Evolutionary conservation across 2,329 filamentous ascomycete genomes (phyloP).

Genomic region (Aspergillus unguis): DNA sequence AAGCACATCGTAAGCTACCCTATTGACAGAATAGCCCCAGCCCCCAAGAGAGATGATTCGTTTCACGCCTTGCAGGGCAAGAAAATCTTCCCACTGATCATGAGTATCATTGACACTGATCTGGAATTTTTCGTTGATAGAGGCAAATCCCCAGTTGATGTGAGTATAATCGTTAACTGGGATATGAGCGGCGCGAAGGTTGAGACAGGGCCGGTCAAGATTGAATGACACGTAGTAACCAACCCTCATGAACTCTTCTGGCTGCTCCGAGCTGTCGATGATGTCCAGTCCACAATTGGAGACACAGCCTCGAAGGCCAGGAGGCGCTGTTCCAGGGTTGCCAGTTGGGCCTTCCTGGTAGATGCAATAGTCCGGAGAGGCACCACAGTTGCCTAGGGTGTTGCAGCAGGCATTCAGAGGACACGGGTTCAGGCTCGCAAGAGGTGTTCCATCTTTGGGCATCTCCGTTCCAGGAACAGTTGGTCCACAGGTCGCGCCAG

Average conservation of each 20-base stretch:
- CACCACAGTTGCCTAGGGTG: conserved; percentile 48
- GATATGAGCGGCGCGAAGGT: conserved; percentile 25
- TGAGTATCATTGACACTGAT: conserved; percentile 23
- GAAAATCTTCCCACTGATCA: conserved; percentile 28
- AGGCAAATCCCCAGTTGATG: conserved; percentile 40
- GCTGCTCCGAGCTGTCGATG: conserved; percentile 20
- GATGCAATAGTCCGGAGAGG: conserved; percentile 45
- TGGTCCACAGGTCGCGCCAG: conserved; percentile 47
- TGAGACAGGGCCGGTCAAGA: conserved; percentile 29
- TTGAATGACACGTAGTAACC: conserved; percentile 37
- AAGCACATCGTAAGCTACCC: conserved; percentile 39
- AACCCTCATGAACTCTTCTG: conserved; percentile 22
- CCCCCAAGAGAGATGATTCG: conserved; percentile 37
- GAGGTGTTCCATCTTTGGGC: conserved; percentile 26
- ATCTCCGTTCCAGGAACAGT: conserved; percentile 37
- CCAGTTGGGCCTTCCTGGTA: conserved; percentile 25
- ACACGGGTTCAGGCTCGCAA: conserved; percentile 47
- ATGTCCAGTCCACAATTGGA: conserved; percentile 44
- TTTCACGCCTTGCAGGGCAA: conserved; percentile 22
- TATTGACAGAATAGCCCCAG: conserved; percentile 43
- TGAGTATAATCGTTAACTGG: conserved; percentile 27
- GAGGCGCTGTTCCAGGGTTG: conserved; percentile 37
- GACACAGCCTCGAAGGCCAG: conserved; percentile 39
- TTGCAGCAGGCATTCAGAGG: conserved; percentile 45
- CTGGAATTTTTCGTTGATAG: conserved; percentile 31